Evolutionary conservation across 192 early-diverging fungal genomes (phyloP), one percentile per base, ranked within the genome.

Genomic region (Coemansia furcata): DNA sequence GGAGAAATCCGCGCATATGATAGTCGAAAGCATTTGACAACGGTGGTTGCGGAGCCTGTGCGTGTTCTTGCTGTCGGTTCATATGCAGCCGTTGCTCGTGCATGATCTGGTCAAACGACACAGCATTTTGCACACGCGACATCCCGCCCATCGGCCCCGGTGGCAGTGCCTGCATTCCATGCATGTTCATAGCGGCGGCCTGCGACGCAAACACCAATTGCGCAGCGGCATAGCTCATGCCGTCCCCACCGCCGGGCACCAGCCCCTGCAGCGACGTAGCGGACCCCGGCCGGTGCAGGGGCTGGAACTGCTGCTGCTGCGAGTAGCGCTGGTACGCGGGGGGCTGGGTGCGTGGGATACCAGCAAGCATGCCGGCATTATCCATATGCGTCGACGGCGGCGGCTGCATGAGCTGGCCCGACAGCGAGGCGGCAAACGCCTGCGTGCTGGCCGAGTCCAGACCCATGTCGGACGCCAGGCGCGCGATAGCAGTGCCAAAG

Each of bases 401-500:
- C 44, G 62, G 49, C 12, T 37, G 49, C 30, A 57, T 57, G 17
- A 57, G 64, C 29, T 72, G 73, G 32, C 64, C 69, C 9, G 78
- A 65, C 26, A 81, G 63, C 3, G 73, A 69, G 5, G 65, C 72
- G 3, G 78, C 73, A 29, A 81, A 19, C 1, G 46, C 71, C 36
- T 72, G 78, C 14, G 67, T 69, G 26, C 63, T 72, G 9, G 63
- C 68, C n/a, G 78, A 35, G 33, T 81, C 71, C 19, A 81, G 44
- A 3, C 73, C 73, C 69, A 81, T 81, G 67, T 69, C 69, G 3
- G 78, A 76, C 10, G 73, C 73, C 23, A 81, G 55, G 3, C 67
- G 69, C 0, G 64, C 78, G 60, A 81, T 72, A 3, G 66, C 60
- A 5, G 62, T 47, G 15, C 68, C 66, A 50, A 80, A 40, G 1